Base-by-base conservation (phyloP, 805 yeast species). In the Kodamaea kaohsiungensis region DNA sequence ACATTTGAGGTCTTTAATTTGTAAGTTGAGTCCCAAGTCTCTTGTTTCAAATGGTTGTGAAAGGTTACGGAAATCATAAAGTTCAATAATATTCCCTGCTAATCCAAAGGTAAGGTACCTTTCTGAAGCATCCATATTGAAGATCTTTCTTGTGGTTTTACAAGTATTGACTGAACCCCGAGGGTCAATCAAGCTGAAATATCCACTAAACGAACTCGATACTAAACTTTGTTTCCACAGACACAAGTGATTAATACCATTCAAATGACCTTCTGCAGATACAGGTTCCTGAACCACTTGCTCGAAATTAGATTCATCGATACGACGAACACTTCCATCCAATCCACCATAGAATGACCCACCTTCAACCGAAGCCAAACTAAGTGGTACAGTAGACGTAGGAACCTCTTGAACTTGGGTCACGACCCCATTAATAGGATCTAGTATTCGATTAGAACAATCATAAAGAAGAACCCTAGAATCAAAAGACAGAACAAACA, bases 11-110 rank as follows among this genome's bases (percentile, higher is more conserved):
- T 80, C 80, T 47, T 85, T 73, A 1, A 86, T 82, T 67, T 88
- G 91, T 62, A 82, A 83, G 60, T 83, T 83, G 51, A 89, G 73
- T 0, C 92, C 89, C 39, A 86, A 79, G 53, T 85, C 88, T 40
- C 89, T 69, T 2, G 73, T 66, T 53, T 79, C 81, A 13, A 80
- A 54, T 0, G 89, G 87, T 2, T 61, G 53, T 0, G 59, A 55
- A 53, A 78, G 64, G 49, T 78, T 74, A 22, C 88, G 70, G 9
- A 77, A 62, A 59, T 88, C 91, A 64, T 82, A 86, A 10, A 87
- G 72, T 56, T 82, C 81, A 1, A 87, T 77, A 16, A 70, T 68
- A 42, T 88, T 77, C 12, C 76, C 70, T 0, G 86, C 71, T 72
- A 82, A 72, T 0, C 83, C 89, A 12, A 86, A 75, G 1, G 85